These are phyloP conservation scores for Aphanoascus verrucosus DNA, from an alignment of 2,329 filamentous ascomycete species.

Conservation along the genomic window DNA sequence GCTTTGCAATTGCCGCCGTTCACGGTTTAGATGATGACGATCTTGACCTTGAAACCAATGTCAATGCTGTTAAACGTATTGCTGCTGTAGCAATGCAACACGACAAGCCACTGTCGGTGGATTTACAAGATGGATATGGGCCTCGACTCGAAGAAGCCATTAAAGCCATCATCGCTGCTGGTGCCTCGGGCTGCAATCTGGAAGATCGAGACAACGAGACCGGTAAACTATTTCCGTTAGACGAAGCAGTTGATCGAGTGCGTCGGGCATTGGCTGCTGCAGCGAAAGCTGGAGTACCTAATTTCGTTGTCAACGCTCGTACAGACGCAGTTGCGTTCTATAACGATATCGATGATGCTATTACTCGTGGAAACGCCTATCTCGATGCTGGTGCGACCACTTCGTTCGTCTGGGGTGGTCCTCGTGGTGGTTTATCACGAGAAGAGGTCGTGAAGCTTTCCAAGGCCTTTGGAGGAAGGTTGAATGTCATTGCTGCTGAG, in stretches of 20 bases:
- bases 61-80: conserved; percentile 39
- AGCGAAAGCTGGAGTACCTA: conserved; percentile 39
- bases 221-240: conserved; percentile 30
- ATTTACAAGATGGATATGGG: conserved; percentile 53
- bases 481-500: conserved; percentile 40
- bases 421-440: conserved; percentile 33
- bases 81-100: conserved; percentile 33
- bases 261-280: conserved; percentile 21
- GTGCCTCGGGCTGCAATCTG: conserved; percentile 49
- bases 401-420: conserved; percentile 51
- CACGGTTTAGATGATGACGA: conserved; percentile 40
- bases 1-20: conserved; percentile 41
- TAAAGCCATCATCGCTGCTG: conserved; percentile 37
- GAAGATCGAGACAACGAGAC: conserved; percentile 42
- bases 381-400: conserved; percentile 49
- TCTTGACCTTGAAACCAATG: conserved; percentile 43
- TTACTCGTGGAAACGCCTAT: conserved; percentile 47
- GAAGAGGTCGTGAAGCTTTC: conserved; percentile 42
- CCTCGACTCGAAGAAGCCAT: conserved; percentile 39
- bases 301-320: conserved; percentile 50
- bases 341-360: conserved; percentile 38
- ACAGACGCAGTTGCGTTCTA: conserved; percentile 43
- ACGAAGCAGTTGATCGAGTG: conserved; percentile 43
- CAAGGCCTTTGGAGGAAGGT: conserved; percentile 39
- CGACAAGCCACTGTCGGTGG: conserved; percentile 44